These are phyloP conservation scores for Cutaneotrichosporon daszewskae DNA, from an alignment of 1,284 basidiomycete genomes.

Conservation along the genomic window DNA sequence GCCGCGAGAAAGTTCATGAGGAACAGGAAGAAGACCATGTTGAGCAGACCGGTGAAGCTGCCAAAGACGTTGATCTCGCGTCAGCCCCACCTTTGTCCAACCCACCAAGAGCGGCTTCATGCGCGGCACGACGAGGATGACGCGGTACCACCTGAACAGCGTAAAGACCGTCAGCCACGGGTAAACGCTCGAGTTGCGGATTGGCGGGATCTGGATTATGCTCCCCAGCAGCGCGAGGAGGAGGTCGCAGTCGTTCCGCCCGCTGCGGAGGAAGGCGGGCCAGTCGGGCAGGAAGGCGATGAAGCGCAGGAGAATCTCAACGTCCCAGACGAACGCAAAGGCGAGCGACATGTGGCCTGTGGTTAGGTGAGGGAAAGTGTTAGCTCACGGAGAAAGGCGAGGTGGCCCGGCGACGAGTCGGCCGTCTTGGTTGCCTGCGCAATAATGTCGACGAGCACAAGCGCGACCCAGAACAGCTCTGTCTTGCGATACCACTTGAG, in stretches of 20 bases:
- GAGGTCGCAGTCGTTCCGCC: constrained; percentile 72
- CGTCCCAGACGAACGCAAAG: constrained; percentile 77
- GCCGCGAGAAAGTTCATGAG: constrained; percentile 84
- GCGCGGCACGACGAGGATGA: constrained; percentile 59
- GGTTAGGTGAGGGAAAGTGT: background rate
- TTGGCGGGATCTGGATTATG: constrained; percentile 79
- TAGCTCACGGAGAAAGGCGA: constrained; percentile 40
- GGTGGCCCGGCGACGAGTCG: constrained; percentile 52
- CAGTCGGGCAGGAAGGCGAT: constrained; percentile 72
- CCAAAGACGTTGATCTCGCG: constrained; percentile 77
- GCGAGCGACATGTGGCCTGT: constrained; percentile 64
- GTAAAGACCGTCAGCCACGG: constrained; percentile 91
- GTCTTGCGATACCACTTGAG: constrained; percentile 48
- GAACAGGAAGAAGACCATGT: constrained; percentile 91
- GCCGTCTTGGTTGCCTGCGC: constrained; percentile 72
- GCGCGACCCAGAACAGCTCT: constrained; percentile 64
- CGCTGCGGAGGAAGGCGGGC: constrained; percentile 63
- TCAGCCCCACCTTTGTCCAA: background rate
- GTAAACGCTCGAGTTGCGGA: constrained; percentile 63
- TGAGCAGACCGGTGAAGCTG: constrained; percentile 82
- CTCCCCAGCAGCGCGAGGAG: constrained; percentile 72
- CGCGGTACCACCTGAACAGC: constrained; percentile 83
- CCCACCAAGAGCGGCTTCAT: constrained; percentile 38
- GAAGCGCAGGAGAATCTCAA: constrained; percentile 79
- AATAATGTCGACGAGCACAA: constrained; percentile 62